Evolutionary conservation across 345 rosid genomes (phyloP).

Genomic region (Brassica juncea): DNA sequence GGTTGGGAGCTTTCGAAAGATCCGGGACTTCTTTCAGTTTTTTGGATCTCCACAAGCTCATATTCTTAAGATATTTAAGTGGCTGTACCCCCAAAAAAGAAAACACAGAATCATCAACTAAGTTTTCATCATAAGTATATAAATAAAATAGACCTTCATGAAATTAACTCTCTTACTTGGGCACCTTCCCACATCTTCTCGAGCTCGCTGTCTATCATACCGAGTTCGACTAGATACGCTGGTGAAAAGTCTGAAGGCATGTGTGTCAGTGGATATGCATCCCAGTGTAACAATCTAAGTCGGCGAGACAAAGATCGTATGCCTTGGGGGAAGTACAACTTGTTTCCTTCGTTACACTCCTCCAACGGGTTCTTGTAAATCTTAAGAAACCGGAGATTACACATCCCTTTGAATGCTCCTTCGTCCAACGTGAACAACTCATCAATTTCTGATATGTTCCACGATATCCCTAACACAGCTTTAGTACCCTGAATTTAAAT

Average conservation of each 20-base stretch:
- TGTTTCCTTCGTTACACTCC: not conserved
- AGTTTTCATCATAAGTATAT: not conserved
- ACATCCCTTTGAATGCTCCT: constrained; percentile 6
- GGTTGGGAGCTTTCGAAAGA: constrained; percentile 16
- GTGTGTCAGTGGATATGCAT: constrained; percentile 2
- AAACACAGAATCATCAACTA: not conserved
- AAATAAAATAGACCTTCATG: not conserved
- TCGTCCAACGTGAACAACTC: constrained; percentile 2
- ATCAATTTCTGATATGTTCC: constrained; percentile 8
- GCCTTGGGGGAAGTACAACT: constrained; percentile 6
- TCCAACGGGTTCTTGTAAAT: constrained; percentile 7
- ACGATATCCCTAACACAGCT: constrained; percentile 14
- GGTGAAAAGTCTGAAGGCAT: constrained; percentile 9
- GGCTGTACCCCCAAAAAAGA: not conserved
- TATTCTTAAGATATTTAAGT: constrained; percentile 5
- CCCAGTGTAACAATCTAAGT: constrained; percentile 2
- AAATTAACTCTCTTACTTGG: not conserved
- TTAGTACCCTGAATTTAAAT: constrained; percentile 6
- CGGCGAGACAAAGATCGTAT: constrained; percentile 2
- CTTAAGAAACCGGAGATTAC: not conserved
- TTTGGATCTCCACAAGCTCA: not conserved
- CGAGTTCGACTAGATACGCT: not conserved
- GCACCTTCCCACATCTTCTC: not conserved
- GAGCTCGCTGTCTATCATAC: constrained; percentile 3
- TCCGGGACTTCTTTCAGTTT: constrained; percentile 11